Conservation (phyloP, 2,329 filamentous ascomycete species). For the Colletotrichum incanum region DNA sequence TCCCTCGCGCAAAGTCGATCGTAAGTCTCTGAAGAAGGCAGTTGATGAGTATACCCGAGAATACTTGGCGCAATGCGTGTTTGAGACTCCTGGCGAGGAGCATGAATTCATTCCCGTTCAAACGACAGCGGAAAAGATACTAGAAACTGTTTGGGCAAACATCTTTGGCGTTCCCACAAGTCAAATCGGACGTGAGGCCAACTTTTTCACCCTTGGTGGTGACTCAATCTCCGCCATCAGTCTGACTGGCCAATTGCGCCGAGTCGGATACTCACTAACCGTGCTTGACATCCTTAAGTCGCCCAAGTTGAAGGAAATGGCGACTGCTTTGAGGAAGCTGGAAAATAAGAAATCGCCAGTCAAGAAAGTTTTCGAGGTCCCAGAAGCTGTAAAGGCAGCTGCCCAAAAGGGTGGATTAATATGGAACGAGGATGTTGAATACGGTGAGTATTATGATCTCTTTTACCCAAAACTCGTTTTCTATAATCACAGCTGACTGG, state of each 20-base stretch:
- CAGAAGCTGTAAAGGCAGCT: not conserved
- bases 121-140: not conserved
- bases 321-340: not conserved
- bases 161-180: not conserved
- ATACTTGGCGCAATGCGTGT: not conserved
- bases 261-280: constrained; percentile 44
- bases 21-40: constrained; percentile 44
- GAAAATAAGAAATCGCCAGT: not conserved
- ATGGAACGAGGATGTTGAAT: constrained; percentile 41
- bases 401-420: not conserved
- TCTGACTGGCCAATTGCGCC: constrained; percentile 54
- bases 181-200: not conserved
- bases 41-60: not conserved
- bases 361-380: constrained; percentile 1
- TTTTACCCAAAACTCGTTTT: not conserved
- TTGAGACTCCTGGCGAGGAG: not conserved
- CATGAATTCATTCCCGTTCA: constrained; percentile 37
- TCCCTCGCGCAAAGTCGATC: constrained; percentile 49
- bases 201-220: not conserved
- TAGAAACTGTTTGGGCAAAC: not conserved
- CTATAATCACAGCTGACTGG: not conserved
- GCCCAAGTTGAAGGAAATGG: constrained; percentile 42
- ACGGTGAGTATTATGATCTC: constrained; percentile 17
- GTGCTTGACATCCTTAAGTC: constrained; percentile 47
- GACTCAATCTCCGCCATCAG: not conserved